Percentiles rank a stretch among this genome's conserved stretches.
Evolutionary conservation across 225 moss, liverwort and hornwort species (phyloP).

Genomic region (Physcomitrellopsis africana): DNA sequence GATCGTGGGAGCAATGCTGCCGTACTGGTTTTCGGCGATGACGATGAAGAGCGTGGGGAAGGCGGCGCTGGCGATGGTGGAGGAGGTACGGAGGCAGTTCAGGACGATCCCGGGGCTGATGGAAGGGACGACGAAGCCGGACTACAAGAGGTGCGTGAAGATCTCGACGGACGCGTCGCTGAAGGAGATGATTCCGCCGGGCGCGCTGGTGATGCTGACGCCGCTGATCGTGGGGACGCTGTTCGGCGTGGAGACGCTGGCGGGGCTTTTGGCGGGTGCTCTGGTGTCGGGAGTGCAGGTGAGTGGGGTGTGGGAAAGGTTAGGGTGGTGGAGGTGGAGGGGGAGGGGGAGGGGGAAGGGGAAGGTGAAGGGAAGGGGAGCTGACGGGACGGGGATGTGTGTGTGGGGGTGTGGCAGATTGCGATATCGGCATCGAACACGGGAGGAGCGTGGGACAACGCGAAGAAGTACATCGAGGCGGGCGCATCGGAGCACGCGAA

Average conservation of each 20-base stretch:
- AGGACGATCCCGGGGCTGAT: slow-evolving; percentile 67
- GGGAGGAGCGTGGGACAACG: slow-evolving; percentile 77
- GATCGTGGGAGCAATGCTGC: slow-evolving; percentile 89
- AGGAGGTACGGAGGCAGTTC: slow-evolving; percentile 95
- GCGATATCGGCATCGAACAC: slow-evolving; percentile 73
- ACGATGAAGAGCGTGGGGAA: slow-evolving; percentile 98
- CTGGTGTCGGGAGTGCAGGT: slow-evolving; percentile 95
- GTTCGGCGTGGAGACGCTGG: slow-evolving; percentile 83
- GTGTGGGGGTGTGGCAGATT: slow-evolving; percentile 28
- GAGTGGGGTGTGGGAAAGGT: neutral
- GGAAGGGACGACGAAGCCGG: slow-evolving; percentile 85
- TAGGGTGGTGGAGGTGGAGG: too few relatives aligned
- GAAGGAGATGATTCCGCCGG: slow-evolving; percentile 94
- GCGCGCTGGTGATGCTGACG: slow-evolving; percentile 85
- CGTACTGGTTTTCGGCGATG: slow-evolving; percentile 95
- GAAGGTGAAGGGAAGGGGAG: too few relatives aligned
- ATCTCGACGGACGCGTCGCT: slow-evolving; percentile 93
- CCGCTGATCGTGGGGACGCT: slow-evolving; percentile 84
- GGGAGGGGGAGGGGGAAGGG: too few relatives aligned
- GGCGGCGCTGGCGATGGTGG: slow-evolving; percentile 96
- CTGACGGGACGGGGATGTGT: neutral
- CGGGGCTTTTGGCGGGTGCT: slow-evolving; percentile 85
- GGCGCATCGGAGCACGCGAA: slow-evolving; percentile 61
- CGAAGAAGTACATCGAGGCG: slow-evolving; percentile 82
- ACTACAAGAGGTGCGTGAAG: slow-evolving; percentile 91